These are phyloP conservation scores for Warburgia ugandensis DNA, from an alignment of 164 flowering plant species.

Conservation along the genomic window DNA sequence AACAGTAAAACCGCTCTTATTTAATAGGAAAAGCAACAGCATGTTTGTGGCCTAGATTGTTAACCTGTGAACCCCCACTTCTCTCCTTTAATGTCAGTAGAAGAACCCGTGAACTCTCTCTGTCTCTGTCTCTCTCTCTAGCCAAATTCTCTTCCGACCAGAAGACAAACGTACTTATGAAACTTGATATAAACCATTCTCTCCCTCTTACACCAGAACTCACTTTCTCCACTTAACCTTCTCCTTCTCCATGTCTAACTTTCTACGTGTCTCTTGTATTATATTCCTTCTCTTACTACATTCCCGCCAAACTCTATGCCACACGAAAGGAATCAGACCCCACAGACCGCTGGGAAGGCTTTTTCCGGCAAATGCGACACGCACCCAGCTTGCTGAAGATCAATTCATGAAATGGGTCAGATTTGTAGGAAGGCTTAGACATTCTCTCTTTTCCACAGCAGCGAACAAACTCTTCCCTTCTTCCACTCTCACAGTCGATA, in stretches of 20 bases:
- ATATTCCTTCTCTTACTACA: constrained; percentile 28
- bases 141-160: constrained; percentile 1
- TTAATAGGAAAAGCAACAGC: no score
- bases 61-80: no score
- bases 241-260: constrained; percentile 21
- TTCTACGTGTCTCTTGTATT: constrained; percentile 13
- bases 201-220: not conserved
- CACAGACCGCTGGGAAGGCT: constrained; percentile 17
- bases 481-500: constrained; percentile 54
- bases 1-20: no score
- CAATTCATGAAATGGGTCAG: constrained; percentile 93
- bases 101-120: no score
- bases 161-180: not conserved
- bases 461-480: constrained; percentile 84
- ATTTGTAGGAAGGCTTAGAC: constrained; percentile 73
- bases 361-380: constrained; percentile 31
- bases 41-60: no score
- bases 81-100: no score
- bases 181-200: not conserved
- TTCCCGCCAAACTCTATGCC: constrained; percentile 28
- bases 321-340: constrained; percentile 43
- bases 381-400: constrained; percentile 50
- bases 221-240: not conserved
- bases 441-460: constrained; percentile 62
- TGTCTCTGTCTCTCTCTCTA: constrained; percentile 13